phyloP scores from a whole-genome alignment of 2,329 filamentous ascomycete species.

The Cryphonectria carpinicola region DNA sequence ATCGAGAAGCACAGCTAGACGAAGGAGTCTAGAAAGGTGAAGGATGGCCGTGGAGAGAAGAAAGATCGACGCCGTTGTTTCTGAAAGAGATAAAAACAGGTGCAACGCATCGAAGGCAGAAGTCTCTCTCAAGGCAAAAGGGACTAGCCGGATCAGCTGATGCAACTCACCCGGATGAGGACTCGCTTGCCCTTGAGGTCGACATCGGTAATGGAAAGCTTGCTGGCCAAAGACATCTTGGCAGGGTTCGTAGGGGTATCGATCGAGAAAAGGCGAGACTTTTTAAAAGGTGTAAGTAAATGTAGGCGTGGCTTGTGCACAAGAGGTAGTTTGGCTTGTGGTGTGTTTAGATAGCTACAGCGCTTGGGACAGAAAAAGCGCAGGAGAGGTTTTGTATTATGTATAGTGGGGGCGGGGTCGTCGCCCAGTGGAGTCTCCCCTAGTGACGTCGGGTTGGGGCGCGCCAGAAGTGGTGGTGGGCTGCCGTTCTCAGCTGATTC shows the following conservation, averaged over 20 bases:
- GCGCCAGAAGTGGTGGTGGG: slow-evolving; percentile 2
- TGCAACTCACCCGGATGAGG: slow-evolving; percentile 81
- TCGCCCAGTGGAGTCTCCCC: slow-evolving; percentile 20
- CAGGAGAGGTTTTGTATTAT: slow-evolving; percentile 1
- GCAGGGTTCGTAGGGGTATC: slow-evolving; percentile 30
- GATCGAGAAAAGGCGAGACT: slow-evolving; percentile 26
- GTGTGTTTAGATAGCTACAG: slow-evolving; percentile 14
- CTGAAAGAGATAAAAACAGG: background rate
- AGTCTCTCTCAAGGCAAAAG: background rate
- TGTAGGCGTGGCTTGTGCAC: slow-evolving; percentile 25
- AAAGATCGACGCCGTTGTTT: background rate
- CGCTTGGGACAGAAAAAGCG: slow-evolving; percentile 7
- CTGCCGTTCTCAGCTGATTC: slow-evolving; percentile 24
- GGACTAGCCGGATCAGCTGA: background rate
- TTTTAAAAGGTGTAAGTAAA: slow-evolving; percentile 28
- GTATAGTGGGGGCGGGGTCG: slow-evolving; percentile 27
- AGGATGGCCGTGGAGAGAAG: background rate
- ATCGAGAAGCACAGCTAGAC: background rate
- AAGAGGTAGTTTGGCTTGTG: no score
- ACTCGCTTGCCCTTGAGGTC: slow-evolving; percentile 98
- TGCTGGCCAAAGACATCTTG: slow-evolving; percentile 96
- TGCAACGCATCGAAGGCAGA: background rate
- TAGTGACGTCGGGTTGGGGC: slow-evolving; percentile 22
- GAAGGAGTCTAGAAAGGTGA: background rate
- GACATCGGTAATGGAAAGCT: slow-evolving; percentile 94